Conservation (phyloP, 2,329 filamentous ascomycete genomes). For the Trichoderma breve region DNA sequence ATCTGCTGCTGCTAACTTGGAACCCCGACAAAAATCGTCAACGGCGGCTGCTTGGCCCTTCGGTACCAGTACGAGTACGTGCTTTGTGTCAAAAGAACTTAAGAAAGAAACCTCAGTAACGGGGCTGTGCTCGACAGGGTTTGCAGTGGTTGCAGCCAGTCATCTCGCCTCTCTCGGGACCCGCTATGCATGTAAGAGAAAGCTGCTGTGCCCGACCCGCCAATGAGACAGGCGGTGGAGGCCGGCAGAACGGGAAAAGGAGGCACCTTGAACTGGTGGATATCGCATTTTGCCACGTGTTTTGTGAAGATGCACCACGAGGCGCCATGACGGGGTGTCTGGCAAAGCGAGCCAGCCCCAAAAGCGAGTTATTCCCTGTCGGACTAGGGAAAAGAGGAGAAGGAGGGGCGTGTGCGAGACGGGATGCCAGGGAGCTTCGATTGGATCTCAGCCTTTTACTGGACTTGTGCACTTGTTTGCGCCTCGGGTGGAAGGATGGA, state of each 20-base stretch:
- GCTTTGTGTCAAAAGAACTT: neutral
- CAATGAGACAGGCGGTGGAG: neutral
- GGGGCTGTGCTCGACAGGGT: neutral
- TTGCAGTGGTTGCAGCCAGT: neutral
- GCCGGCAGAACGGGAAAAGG: neutral
- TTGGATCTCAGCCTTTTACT: neutral
- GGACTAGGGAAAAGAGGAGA: neutral
- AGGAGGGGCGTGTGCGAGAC: neutral
- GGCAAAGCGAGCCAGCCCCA: neutral
- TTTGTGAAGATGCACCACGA: slow-evolving; percentile 27
- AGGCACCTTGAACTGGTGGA: slow-evolving; percentile 18
- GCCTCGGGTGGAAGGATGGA: neutral
- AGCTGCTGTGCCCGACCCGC: neutral
- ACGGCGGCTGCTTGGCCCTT: neutral
- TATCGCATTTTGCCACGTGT: slow-evolving; percentile 31
- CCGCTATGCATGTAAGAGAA: neutral
- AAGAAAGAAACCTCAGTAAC: neutral
- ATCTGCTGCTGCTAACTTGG: neutral
- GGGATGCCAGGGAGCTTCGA: neutral
- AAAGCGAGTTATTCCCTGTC: slow-evolving; percentile 8
- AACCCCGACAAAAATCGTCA: neutral
- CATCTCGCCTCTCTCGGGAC: neutral
- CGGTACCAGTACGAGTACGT: neutral
- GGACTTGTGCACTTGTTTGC: neutral
- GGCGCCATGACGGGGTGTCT: neutral